Evolutionary conservation across 306 rosid genomes (phyloP).

Genomic region (Vicia sativa): DNA sequence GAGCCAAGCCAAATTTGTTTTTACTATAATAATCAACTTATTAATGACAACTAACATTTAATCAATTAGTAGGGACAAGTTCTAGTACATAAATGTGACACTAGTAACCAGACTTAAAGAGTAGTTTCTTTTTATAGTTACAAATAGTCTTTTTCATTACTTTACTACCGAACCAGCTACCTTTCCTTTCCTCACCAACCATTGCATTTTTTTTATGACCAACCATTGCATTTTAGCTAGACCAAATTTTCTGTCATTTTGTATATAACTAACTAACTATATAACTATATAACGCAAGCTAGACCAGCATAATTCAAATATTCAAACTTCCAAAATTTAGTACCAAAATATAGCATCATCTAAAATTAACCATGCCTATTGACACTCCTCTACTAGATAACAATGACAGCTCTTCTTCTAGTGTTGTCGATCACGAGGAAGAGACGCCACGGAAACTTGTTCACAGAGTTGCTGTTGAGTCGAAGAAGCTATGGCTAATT

Average conservation of each 20-base stretch:
- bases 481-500: conserved; percentile 52
- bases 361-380: conserved; percentile 24
- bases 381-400: conserved; percentile 44
- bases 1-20: conserved; percentile 2
- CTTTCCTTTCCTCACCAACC: neutral
- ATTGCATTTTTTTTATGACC: conserved; percentile 6
- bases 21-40: neutral
- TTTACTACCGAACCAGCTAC: neutral
- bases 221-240: neutral
- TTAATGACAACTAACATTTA: neutral
- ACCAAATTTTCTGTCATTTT: neutral
- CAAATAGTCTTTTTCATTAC: neutral
- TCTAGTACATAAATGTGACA: neutral
- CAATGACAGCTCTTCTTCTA: neutral
- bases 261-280: conserved; percentile 1
- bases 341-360: neutral
- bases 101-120: too few relatives aligned
- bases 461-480: conserved; percentile 39
- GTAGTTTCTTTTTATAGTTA: too few relatives aligned
- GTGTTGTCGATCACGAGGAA: conserved; percentile 32
- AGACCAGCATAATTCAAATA: neutral
- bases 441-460: conserved; percentile 27
- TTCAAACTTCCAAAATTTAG: neutral
- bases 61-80: neutral
- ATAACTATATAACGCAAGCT: conserved; percentile 15